phyloP scores from a whole-genome alignment of 768 basidiomycete genomes.

The Austroboletus eburneus region DNA sequence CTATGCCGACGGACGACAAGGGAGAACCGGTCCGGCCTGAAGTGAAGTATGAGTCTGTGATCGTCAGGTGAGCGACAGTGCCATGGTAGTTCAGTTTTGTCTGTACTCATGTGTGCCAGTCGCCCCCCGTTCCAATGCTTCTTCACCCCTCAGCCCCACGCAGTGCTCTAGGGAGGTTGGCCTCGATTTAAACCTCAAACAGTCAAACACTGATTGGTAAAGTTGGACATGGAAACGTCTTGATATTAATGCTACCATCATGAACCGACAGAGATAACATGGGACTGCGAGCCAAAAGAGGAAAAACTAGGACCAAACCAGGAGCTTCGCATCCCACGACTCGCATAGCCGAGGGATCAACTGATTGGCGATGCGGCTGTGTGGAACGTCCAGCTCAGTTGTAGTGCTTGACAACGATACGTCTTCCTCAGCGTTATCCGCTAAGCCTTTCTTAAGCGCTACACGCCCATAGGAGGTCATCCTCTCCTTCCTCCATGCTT shows the following conservation, averaged over 20 bases:
- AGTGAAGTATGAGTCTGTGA: background rate
- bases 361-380: too few relatives aligned
- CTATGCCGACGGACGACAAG: conserved; percentile 1
- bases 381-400: too few relatives aligned
- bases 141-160: background rate
- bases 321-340: too few relatives aligned
- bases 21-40: background rate
- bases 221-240: too few relatives aligned
- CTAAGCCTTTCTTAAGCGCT: conserved; percentile 35
- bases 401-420: conserved; percentile 55
- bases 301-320: too few relatives aligned
- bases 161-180: too few relatives aligned
- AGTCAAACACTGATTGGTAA: too few relatives aligned
- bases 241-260: too few relatives aligned
- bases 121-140: conserved; percentile 1
- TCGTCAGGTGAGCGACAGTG: background rate
- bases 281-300: too few relatives aligned
- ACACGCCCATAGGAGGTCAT: conserved; percentile 49
- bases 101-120: background rate
- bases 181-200: too few relatives aligned
- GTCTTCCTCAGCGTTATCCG: conserved; percentile 50
- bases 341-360: too few relatives aligned
- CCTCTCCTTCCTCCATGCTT: conserved; percentile 46
- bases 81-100: background rate
- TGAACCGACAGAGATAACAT: too few relatives aligned